Percentiles rank a stretch among this genome's conserved stretches.
These are phyloP conservation scores for Paecilomyces dactylethromorphus DNA, from an alignment of 2,329 filamentous ascomycete genomes.

Conservation along the genomic window DNA sequence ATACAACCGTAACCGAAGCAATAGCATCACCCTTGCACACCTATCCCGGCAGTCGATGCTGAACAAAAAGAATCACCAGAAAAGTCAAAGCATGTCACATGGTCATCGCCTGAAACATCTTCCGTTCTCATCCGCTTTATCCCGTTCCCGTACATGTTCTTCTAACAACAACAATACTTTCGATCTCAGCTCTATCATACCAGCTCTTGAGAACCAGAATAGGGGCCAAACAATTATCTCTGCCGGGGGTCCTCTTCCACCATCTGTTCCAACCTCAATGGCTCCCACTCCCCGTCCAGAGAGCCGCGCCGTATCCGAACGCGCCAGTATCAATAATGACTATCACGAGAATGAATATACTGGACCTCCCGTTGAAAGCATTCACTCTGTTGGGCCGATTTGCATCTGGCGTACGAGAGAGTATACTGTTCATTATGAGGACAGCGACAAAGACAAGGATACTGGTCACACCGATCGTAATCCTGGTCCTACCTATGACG, in stretches of 20 bases:
- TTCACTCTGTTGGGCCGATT: not conserved
- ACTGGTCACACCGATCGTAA: not conserved
- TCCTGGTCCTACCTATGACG: not conserved
- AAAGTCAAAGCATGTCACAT: not conserved
- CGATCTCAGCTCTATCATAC: not conserved
- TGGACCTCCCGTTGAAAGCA: not conserved
- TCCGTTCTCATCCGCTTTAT: not conserved
- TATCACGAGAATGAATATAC: not conserved
- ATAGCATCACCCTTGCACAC: not conserved
- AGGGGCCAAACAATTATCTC: not conserved
- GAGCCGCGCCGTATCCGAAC: not conserved
- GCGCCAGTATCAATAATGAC: not conserved
- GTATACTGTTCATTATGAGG: constrained; percentile 7
- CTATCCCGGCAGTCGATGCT: not conserved
- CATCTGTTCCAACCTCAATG: not conserved
- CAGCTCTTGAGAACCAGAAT: not conserved
- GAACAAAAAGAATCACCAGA: not conserved
- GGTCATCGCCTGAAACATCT: not conserved
- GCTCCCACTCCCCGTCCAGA: not conserved
- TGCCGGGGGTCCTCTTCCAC: not conserved
- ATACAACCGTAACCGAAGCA: not conserved
- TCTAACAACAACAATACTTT: not conserved
- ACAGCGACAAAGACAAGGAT: not conserved
- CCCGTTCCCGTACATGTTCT: not conserved
- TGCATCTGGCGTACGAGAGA: constrained; percentile 7